These are phyloP conservation scores for Cetradonia linearis DNA, from an alignment of 495 filamentous ascomycete species.

Conservation along the genomic window DNA sequence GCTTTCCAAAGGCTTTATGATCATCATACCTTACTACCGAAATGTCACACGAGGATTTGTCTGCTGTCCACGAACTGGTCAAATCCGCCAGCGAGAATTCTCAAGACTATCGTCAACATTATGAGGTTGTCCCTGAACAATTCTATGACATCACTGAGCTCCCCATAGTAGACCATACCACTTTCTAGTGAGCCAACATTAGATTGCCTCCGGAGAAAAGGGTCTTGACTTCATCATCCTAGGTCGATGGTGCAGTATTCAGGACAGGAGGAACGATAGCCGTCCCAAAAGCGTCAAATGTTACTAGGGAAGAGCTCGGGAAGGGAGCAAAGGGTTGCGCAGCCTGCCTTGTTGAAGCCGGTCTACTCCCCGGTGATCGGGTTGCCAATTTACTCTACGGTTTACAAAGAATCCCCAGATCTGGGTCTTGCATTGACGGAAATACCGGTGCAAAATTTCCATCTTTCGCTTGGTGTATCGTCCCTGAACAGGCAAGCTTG, in stretches of 20 bases:
- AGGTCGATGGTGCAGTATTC: not conserved
- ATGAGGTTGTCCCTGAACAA: not conserved
- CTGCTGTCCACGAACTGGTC: not conserved
- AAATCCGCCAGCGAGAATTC: not conserved
- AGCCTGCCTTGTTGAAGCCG: not conserved
- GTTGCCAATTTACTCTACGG: not conserved
- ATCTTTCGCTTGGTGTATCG: not conserved
- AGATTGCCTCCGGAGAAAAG: not conserved
- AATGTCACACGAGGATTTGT: not conserved
- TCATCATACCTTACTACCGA: not conserved
- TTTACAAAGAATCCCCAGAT: not conserved
- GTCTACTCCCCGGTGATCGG: conserved; percentile 1
- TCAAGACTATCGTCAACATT: not conserved
- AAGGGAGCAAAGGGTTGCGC: not conserved
- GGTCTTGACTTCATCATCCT: not conserved
- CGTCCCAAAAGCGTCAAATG: not conserved
- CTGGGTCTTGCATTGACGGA: not conserved
- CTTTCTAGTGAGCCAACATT: conserved; percentile 1
- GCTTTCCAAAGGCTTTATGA: not conserved
- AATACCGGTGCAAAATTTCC: not conserved
- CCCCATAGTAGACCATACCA: not conserved
- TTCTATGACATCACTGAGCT: not conserved
- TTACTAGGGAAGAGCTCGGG: not conserved
- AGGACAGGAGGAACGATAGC: conserved; percentile 7
- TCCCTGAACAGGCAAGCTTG: not conserved